Evolutionary conservation across 2,329 filamentous ascomycete species (phyloP).

Genomic region (Penicillium sp.): DNA sequence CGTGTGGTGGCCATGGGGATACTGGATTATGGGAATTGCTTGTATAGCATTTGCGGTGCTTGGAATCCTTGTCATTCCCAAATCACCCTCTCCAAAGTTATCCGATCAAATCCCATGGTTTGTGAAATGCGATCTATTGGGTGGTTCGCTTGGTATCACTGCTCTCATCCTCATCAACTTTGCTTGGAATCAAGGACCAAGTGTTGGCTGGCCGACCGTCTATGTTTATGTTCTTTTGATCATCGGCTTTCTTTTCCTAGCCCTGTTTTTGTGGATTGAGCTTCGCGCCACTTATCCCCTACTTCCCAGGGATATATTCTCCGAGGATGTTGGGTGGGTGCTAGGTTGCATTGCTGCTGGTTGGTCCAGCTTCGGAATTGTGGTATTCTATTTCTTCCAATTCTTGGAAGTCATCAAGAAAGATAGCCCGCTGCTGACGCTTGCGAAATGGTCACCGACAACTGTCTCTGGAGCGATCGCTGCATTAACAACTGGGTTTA

Average conservation of each 20-base stretch:
- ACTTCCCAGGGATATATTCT: slow-evolving; percentile 54
- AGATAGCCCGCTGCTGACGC: slow-evolving; percentile 30
- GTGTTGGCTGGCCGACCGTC: slow-evolving; percentile 56
- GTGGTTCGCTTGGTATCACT: slow-evolving; percentile 41
- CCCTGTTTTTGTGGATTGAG: slow-evolving; percentile 56
- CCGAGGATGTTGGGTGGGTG: slow-evolving; percentile 54
- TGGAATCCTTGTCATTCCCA: slow-evolving; percentile 26
- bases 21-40: slow-evolving; percentile 47
- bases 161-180: slow-evolving; percentile 65
- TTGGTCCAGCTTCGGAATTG: slow-evolving; percentile 57
- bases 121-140: slow-evolving; percentile 25
- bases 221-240: slow-evolving; percentile 59
- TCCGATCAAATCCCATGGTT: no score
- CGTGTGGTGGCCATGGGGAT: slow-evolving; percentile 54
- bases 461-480: slow-evolving; percentile 34
- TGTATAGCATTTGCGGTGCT: slow-evolving; percentile 40
- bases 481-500: slow-evolving; percentile 35
- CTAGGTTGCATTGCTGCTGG: slow-evolving; percentile 55
- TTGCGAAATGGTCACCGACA: slow-evolving; percentile 29
- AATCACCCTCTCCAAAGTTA: background rate
- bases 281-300: slow-evolving; percentile 51
- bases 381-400: slow-evolving; percentile 54
- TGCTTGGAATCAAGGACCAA: slow-evolving; percentile 62
- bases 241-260: slow-evolving; percentile 55
- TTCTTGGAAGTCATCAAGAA: slow-evolving; percentile 48